These are phyloP conservation scores for Sugiyamaella valdiviana DNA, from an alignment of 805 yeast genomes.

Conservation along the genomic window DNA sequence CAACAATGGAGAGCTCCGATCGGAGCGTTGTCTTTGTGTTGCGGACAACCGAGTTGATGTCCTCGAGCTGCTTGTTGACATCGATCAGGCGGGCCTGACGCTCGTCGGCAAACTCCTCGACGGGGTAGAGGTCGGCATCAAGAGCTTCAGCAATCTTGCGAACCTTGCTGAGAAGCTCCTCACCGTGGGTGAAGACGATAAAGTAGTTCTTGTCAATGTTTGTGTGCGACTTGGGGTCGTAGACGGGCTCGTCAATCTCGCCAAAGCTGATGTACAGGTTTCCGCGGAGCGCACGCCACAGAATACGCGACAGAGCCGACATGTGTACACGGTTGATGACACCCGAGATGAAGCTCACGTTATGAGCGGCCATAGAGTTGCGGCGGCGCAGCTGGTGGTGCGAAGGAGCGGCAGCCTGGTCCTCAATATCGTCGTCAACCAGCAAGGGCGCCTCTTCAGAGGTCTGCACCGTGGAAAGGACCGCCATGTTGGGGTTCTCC, in stretches of 20 bases:
- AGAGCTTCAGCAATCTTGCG: conserved; percentile 82
- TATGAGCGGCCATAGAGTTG: conserved; percentile 16
- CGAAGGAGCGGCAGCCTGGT: background rate
- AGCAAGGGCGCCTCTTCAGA: conserved; percentile 34
- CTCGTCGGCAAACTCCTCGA: conserved; percentile 43
- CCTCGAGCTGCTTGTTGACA: conserved; percentile 45
- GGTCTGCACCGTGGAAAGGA: conserved; percentile 17
- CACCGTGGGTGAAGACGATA: conserved; percentile 89
- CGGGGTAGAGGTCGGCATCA: conserved; percentile 69
- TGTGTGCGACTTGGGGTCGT: conserved; percentile 52
- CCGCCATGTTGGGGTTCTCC: conserved; percentile 28
- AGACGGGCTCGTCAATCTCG: conserved; percentile 63
- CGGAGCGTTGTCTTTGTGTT: conserved; percentile 63
- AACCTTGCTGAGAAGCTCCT: conserved; percentile 61
- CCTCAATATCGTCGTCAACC: conserved; percentile 16
- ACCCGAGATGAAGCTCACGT: conserved; percentile 62
- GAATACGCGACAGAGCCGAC: conserved; percentile 65
- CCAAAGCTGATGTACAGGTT: conserved; percentile 72
- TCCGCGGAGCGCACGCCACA: conserved; percentile 93
- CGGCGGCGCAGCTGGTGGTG: background rate
- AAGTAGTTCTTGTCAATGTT: conserved; percentile 71
- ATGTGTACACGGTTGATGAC: conserved; percentile 70
- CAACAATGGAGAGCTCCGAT: conserved; percentile 72
- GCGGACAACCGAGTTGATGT: conserved; percentile 53
- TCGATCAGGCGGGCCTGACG: conserved; percentile 33